Base-by-base conservation (phyloP, 1,284 basidiomycete genomes). In the Ustilago cynodontis region DNA sequence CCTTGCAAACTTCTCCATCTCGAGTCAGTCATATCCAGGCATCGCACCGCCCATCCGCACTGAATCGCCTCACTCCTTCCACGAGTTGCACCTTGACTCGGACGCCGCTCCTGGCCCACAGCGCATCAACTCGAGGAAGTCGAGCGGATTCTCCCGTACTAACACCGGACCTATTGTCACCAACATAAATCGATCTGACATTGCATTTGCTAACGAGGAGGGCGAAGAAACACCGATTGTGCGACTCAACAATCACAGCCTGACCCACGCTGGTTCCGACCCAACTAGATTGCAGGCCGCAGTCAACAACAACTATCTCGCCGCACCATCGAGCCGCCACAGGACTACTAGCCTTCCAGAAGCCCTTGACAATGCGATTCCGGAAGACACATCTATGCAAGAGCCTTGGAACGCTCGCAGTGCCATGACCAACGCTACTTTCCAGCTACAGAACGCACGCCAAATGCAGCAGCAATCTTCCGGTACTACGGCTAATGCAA, bases 151-250 rank as follows among this genome's bases (percentile, higher is more conserved):
- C 53, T 65, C 74, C 2, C 58, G 74, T n/a, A 77, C 69, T 56
- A 77, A 68, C 52, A 78, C 70, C 43, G 73, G 77, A 9, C 59
- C 69, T 1, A 80, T 82, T 56, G 68, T 80, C 16, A 82, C 80
- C 35, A 64, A 75, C 50, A 68, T 82, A 37, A 71, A 78, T 37
- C 75, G 73, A 11, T 49, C 58, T 29, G 59, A 26, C 29, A 52
- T 59, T 0, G 39, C 61, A 0, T 79, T 58, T 43, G 64, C 71
- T 20, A 58, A 65, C 33, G 80, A 80, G 29, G 80, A 82, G 35
- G 80, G 73, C 26, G 80, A 82, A 43, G 63, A 79, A 39, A 82
- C 79, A 18, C 80, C 81, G n/a, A 71, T 82, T 35, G 71, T 74
- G 22, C 63, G 73, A 31, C 47, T 67, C 51, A 63, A 63, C 51